Evolutionary conservation across 345 rosid species (phyloP), one percentile per base, ranked within the genome.

Genomic region (Rhodamnia argentea): DNA sequence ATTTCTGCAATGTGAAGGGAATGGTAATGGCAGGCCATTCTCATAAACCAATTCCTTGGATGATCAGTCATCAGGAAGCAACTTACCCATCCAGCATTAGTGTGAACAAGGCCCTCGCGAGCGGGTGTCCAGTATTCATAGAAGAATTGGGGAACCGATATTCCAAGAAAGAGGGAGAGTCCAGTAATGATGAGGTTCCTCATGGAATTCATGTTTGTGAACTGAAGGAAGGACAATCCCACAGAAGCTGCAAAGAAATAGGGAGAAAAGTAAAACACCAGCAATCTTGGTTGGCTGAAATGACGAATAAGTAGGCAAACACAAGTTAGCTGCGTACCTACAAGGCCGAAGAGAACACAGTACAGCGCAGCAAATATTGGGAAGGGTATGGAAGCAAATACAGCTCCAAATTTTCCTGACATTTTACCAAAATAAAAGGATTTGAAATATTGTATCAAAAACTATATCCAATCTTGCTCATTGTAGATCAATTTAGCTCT

Each of bases 141-240:
- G 83, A 97, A 97, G 90, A 94, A 96, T 56, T 93, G 95, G 51
- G 99, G 96, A 86, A 96, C 85, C 0, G 99, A 97, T 89, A 97
- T 90, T 1, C 99, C 99, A 0, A 97, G 95, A 85, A 96, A 97
- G 76, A 97, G 95, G 0, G 99, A 92, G 50, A 97, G 94, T 29
- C 99, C 99, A 0, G 92, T 91, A 24, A 97, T 94, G 50, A 90
- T 92, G 50, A 96, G 94, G 91, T 97, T 97, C 90, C 99, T 92
- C 98, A 96, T 95, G 6, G 92, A 91, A 87, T 97, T 97, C 98
- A 96, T 95, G 94, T 97, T 97, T 85, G 99, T 96, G 94, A 97
- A 97, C 91, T 96, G 99, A 85, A 97, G 96, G 88, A 96, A 96
- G 51, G 99, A 97, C 84, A 96, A 78, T 83, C 99, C 99, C 81